These are phyloP conservation scores for Irpex sp. DNA, from an alignment of 1,284 basidiomycete genomes.

Conservation along the genomic window DNA sequence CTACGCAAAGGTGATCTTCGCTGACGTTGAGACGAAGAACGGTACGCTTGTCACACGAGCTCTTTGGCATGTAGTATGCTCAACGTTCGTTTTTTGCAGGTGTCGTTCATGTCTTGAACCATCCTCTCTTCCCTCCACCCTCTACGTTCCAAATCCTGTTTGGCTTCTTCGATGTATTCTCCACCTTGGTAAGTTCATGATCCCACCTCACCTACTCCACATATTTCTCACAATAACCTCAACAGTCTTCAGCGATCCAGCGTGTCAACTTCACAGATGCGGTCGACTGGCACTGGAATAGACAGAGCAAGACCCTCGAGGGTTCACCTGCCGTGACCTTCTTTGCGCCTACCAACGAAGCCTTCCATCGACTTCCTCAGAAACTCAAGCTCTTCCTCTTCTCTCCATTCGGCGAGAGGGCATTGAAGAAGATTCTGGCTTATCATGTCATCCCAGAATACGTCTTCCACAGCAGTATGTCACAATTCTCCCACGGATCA, in stretches of 20 bases:
- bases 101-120: constrained; percentile 56
- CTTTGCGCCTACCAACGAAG: constrained; percentile 65
- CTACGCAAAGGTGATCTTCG: constrained; percentile 44
- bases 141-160: constrained; percentile 60
- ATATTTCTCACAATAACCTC: background rate
- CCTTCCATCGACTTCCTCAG: constrained; percentile 55
- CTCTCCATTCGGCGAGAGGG: constrained; percentile 58
- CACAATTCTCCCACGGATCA: background rate
- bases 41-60: constrained; percentile 32
- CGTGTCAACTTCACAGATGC: constrained; percentile 45
- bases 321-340: constrained; percentile 55
- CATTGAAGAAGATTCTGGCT: constrained; percentile 58
- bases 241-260: constrained; percentile 58
- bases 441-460: constrained; percentile 64
- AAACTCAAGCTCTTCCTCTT: constrained; percentile 62
- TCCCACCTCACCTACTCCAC: constrained; percentile 1
- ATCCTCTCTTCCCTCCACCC: constrained; percentile 60
- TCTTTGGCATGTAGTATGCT: background rate
- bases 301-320: constrained; percentile 27
- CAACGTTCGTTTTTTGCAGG: constrained; percentile 27
- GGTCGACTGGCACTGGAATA: constrained; percentile 44
- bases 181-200: constrained; percentile 41
- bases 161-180: constrained; percentile 49
- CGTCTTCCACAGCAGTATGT: constrained; percentile 53
- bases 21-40: constrained; percentile 48